A percentile compares a stretch with the other conserved stretches of the same genome.
phyloP scores from a whole-genome alignment of 2,329 filamentous ascomycete species.

The Exophiala xenobiotica region DNA sequence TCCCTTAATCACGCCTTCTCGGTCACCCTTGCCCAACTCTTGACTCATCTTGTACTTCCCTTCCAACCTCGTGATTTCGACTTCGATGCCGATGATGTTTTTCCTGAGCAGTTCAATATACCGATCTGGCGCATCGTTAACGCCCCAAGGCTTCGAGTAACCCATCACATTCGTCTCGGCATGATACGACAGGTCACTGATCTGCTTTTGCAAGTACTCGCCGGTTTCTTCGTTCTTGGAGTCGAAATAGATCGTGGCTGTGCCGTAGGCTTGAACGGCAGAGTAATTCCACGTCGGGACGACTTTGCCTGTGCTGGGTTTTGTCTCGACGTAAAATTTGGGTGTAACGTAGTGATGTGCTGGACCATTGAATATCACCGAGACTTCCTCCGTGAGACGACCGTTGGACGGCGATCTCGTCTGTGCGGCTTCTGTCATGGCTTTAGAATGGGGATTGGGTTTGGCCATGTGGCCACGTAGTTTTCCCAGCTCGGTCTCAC shows the following conservation, averaged over 20 bases:
- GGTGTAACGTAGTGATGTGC: conserved; percentile 66
- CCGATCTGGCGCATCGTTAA: conserved; percentile 55
- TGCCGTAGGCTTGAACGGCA: conserved; percentile 64
- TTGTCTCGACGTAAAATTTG: conserved; percentile 67
- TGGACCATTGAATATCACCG: conserved; percentile 61
- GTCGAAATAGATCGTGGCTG: conserved; percentile 55
- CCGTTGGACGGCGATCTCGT: not conserved
- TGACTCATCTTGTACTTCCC: conserved; percentile 70
- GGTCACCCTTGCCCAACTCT: conserved; percentile 55
- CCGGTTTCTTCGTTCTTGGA: conserved; percentile 46
- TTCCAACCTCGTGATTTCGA: conserved; percentile 54
- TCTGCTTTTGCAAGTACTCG: conserved; percentile 52
- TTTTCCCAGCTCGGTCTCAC: conserved; percentile 41
- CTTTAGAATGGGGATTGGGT: conserved; percentile 63
- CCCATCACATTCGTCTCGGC: conserved; percentile 59
- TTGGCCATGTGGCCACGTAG: conserved; percentile 64
- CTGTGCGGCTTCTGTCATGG: conserved; percentile 52
- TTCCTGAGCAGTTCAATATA: conserved; percentile 61
- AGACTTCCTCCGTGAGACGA: conserved; percentile 52
- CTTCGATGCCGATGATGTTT: conserved; percentile 61
- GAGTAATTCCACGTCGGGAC: conserved; percentile 72
- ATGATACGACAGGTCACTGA: conserved; percentile 53
- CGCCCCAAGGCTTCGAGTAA: conserved; percentile 56
- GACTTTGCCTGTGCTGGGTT: conserved; percentile 63
- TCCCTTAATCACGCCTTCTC: conserved; percentile 57